Base-by-base conservation (phyloP, 768 basidiomycete species). In the Megacollybia marginata region DNA sequence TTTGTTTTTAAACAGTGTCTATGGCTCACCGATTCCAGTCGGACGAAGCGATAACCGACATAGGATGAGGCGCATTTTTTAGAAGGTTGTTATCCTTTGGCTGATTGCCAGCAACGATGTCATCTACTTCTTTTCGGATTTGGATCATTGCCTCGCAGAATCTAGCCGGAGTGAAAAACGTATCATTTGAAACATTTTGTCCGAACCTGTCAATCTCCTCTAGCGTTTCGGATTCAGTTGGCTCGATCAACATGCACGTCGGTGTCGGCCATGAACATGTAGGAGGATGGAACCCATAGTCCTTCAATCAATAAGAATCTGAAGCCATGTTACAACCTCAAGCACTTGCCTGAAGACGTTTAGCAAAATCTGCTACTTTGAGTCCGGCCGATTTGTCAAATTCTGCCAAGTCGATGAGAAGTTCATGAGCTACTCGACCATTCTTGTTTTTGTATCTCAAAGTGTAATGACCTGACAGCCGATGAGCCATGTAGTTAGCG, bases 131-230 rank as follows among this genome's bases (percentile, higher is more conserved):
- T 58, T 81, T 72, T 46, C 94, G 88, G 56, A 99, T 99, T 55
- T 87, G 80, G 55, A 99, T 94, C 92, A 98, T 96, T 18, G 96
- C 95, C 56, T 98, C 92, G 67, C 95, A 96, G 74, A 99, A 98
- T 60, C 90, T 90, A 53, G 32, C 20, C 46, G 40, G 47, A 33
- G 13, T 28, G 49, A 52, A 46, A 34, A 44, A 32, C 32, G 11
- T 42, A 23, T 15, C 18, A 13, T 38, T 46, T 0, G 23, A 51
- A 48, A 16, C 23, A 8, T 15, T 43, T 9, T 19, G 19, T 13
- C 56, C 69, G 44, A 53, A 88, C 82, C 85, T 79, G 60, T 98
- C 92, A 47, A 98, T 79, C 65, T 97, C 95, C 53, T 93, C 88
- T 28, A 96, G 74, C 0, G 89, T 82, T 69, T 98, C 95, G 0